Percentiles rank a stretch among this genome's conserved stretches.
phyloP scores from a whole-genome alignment of 2,329 filamentous ascomycete species.

The Fusarium solani-melongenae region DNA sequence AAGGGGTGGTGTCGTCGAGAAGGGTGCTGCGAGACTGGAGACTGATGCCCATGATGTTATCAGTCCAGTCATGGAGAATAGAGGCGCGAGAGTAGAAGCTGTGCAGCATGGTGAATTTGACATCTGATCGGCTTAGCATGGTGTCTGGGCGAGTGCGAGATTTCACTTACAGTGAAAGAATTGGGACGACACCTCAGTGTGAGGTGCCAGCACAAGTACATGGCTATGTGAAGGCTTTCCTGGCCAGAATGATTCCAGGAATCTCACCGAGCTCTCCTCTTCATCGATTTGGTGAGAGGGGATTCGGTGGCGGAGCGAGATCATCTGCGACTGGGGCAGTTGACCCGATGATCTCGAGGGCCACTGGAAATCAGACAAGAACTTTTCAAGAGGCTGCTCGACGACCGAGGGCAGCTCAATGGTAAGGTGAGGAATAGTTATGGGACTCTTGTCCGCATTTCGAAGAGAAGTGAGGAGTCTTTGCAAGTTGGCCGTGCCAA shows the following conservation, averaged over 20 bases:
- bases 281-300: conserved; percentile 67
- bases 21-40: conserved; percentile 76
- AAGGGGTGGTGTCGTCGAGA: conserved; percentile 68
- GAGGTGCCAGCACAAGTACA: conserved; percentile 85
- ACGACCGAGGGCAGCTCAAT: conserved; percentile 82
- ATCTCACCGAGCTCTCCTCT: conserved; percentile 78
- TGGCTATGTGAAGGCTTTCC: conserved; percentile 71
- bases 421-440: conserved; percentile 78
- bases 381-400: conserved; percentile 72
- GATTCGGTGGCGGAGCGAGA: conserved; percentile 82
- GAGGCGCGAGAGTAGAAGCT: conserved; percentile 75
- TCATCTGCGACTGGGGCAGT: conserved; percentile 59
- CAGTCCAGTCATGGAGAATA: conserved; percentile 57
- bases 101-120: conserved; percentile 81
- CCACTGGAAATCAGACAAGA: conserved; percentile 75
- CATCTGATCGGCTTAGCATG: conserved; percentile 57
- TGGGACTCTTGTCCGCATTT: conserved; percentile 78
- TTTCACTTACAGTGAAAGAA: conserved; percentile 78
- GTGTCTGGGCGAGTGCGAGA: neutral
- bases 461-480: conserved; percentile 81
- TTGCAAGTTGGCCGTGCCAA: conserved; percentile 78
- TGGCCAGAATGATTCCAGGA: conserved; percentile 91
- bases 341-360: conserved; percentile 60
- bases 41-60: conserved; percentile 79
- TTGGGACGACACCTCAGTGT: conserved; percentile 80